Conservation (phyloP, 192 early-diverging fungal genomes). For the Rhizoclosmatium globosum region DNA sequence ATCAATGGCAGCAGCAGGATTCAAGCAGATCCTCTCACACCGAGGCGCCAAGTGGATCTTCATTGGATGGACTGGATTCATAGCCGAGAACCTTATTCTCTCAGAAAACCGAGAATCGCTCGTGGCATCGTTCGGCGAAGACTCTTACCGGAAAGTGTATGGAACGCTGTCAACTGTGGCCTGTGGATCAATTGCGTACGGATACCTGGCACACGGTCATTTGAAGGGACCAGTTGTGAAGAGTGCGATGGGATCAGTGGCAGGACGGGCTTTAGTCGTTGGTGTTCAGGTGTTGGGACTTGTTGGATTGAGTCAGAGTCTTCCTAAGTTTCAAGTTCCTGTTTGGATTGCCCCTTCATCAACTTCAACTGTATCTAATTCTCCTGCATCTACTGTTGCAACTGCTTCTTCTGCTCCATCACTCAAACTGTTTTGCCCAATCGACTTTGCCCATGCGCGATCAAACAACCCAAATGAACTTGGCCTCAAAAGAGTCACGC, state of each 20-base stretch:
- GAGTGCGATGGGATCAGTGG: background rate
- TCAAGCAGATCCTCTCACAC: conserved; percentile 12
- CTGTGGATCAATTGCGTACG: conserved; percentile 44
- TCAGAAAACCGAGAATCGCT: conserved; percentile 39
- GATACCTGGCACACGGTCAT: conserved; percentile 37
- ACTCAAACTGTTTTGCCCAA: conserved; percentile 26
- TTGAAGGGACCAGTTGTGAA: conserved; percentile 6
- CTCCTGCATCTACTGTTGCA: background rate
- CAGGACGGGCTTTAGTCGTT: background rate
- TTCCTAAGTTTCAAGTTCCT: conserved; percentile 35
- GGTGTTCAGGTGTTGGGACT: conserved; percentile 25
- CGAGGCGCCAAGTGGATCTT: conserved; percentile 31
- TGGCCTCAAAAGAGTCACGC: conserved; percentile 41
- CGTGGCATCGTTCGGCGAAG: conserved; percentile 32
- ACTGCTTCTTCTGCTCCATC: background rate
- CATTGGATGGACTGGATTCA: conserved; percentile 43
- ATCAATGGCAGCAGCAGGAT: background rate
- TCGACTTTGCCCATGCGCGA: conserved; percentile 28
- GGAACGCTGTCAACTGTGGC: conserved; percentile 37
- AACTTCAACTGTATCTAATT: background rate
- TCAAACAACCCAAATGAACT: conserved; percentile 19
- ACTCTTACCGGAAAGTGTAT: conserved; percentile 34
- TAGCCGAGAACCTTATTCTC: conserved; percentile 46
- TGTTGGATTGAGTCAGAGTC: background rate
- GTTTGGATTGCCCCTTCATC: background rate